Evolutionary conservation across 176 grass and related monocot species (phyloP).

Genomic region (Carex cristatella): DNA sequence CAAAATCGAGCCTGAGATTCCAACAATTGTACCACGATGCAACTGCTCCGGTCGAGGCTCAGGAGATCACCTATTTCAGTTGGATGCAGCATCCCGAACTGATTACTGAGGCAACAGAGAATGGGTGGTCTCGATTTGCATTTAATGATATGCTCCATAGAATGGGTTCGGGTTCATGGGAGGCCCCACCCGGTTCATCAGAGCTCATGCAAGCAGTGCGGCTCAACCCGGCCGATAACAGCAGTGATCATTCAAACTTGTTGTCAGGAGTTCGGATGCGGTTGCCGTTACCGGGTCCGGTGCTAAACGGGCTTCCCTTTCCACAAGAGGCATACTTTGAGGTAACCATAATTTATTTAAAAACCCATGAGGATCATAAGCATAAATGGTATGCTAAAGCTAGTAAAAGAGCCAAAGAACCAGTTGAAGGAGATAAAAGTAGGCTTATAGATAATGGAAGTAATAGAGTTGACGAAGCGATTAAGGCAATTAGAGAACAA

Average conservation of each 20-base stretch:
- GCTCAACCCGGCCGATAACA: slow-evolving; percentile 46
- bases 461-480: slow-evolving; percentile 6
- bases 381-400: slow-evolving; percentile 42
- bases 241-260: background rate
- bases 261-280: slow-evolving; percentile 55
- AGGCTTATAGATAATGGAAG: slow-evolving; percentile 49
- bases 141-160: slow-evolving; percentile 36
- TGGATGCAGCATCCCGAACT: slow-evolving; percentile 72
- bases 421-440: slow-evolving; percentile 42
- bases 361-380: slow-evolving; percentile 34
- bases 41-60: slow-evolving; percentile 3
- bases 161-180: slow-evolving; percentile 42
- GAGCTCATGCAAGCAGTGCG: slow-evolving; percentile 80
- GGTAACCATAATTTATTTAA: slow-evolving; percentile 77
- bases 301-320: slow-evolving; percentile 57
- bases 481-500: slow-evolving; percentile 23
- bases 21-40: slow-evolving; percentile 49
- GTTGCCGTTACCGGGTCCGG: slow-evolving; percentile 71
- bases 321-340: slow-evolving; percentile 88
- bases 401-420: slow-evolving; percentile 28
- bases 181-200: slow-evolving; percentile 45
- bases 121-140: slow-evolving; percentile 82
- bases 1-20: slow-evolving; percentile 48
- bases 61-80: slow-evolving; percentile 39
- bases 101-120: slow-evolving; percentile 68